Base-by-base conservation (phyloP, 1,284 basidiomycete genomes). In the Irpex sp. region DNA sequence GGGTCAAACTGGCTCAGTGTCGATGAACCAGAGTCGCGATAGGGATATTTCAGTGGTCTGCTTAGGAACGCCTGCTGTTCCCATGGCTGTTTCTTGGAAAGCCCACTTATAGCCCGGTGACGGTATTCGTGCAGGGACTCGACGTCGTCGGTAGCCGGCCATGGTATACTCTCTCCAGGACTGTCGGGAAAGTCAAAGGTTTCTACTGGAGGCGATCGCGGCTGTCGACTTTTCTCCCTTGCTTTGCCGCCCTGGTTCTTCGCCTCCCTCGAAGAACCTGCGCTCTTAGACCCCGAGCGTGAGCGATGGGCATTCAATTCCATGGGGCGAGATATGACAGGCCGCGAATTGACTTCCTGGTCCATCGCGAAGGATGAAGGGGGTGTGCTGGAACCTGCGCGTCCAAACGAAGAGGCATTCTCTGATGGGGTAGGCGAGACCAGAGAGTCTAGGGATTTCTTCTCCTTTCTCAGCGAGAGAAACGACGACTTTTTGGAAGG, bases 11-110 rank as follows among this genome's bases (percentile, higher is more conserved):
- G 82, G 17, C 83, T 85, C 4, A 77, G 67, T 54, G 77, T 76
- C 1, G 87, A 89, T 3, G 87, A 85, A 56, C 82, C 86, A 53
- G 88, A 91, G 72, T 87, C 84, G 63, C 86, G 82, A 65, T 87
- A 75, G 50, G 79, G 80, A 19, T 67, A 70, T 43, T 70, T 71
- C 56, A 69, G 17, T 21, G 67, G 46, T 51, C 66, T 58, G 53
- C 53, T 43, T 9, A 71, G 78, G 79, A 57, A 63, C 9, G 65
- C 71, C 60, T 70, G 76, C 68, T 65, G 75, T 67, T 79, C 75
- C 78, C 80, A 81, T 65, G 72, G 77, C 13, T 81, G 74, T 63
- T 76, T 80, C 35, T 76, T 73, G 26, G 85, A 84, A 11, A 56
- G 56, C 21, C 64, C 64, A 50, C 61, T 65, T 5, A 37, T 51